phyloP scores from a whole-genome alignment of 1,139 yeast species.

The Hyphopichia khmerensis region DNA sequence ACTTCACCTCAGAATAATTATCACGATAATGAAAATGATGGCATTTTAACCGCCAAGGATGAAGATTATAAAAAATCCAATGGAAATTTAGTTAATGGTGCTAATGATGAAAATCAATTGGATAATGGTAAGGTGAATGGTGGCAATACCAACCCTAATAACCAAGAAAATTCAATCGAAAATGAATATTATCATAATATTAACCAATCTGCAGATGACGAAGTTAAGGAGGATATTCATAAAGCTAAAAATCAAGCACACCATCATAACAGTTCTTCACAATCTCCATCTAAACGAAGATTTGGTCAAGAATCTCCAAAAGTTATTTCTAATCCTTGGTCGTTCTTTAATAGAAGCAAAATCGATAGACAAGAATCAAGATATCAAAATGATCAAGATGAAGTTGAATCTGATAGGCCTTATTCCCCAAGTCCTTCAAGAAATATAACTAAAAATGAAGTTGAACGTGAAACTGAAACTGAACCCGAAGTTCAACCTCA shows the following conservation, averaged over 20 bases:
- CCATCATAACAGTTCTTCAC: neutral
- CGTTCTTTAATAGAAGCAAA: constrained; percentile 19
- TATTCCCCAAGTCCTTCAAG: neutral
- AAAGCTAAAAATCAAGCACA: neutral
- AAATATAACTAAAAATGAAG: neutral
- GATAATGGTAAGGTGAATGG: neutral
- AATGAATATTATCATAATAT: neutral
- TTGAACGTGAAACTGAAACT: neutral
- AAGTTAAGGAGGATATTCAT: constrained; percentile 1
- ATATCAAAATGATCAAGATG: constrained; percentile 26
- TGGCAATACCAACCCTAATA: neutral
- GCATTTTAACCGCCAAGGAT: too few relatives aligned
- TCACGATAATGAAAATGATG: neutral
- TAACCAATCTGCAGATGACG: neutral
- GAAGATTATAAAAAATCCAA: too few relatives aligned
- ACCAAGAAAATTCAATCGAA: neutral
- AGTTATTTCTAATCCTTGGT: constrained; percentile 28
- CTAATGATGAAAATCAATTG: neutral
- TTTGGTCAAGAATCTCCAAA: constrained; percentile 17
- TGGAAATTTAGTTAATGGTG: neutral
- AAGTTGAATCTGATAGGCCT: constrained; percentile 10
- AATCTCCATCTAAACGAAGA: neutral
- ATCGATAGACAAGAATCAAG: constrained; percentile 26
- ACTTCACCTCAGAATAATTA: neutral
- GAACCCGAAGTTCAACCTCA: neutral